phyloP scores from a whole-genome alignment of 169 alveolate species.

The Sarcocystis neurona region DNA sequence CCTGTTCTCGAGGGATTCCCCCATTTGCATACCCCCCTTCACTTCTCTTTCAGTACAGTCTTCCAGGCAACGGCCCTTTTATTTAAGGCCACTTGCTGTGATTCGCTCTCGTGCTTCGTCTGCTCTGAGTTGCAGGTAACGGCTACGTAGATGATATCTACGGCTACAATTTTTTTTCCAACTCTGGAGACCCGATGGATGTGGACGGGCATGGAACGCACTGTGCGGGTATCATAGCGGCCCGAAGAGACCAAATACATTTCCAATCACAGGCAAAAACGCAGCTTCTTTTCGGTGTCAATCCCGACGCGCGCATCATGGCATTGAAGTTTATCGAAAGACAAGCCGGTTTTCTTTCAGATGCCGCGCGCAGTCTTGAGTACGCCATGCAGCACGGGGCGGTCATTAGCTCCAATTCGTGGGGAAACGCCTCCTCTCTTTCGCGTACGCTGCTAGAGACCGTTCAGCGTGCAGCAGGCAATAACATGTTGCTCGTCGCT shows the following conservation, averaged over 20 bases:
- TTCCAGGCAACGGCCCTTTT: neutral
- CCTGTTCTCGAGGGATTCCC: neutral
- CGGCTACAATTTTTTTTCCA: conserved; percentile 71
- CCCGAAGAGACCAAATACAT: too few species aligned
- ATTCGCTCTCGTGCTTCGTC: neutral
- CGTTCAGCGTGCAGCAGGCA: conserved; percentile 70
- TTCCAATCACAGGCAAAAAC: conserved; percentile 69
- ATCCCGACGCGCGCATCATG: conserved; percentile 67
- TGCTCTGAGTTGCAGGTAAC: conserved; percentile 50
- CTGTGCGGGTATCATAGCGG: conserved; percentile 76
- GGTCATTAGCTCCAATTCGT: conserved; percentile 69
- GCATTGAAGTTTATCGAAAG: conserved; percentile 66
- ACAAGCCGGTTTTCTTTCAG: conserved; percentile 56
- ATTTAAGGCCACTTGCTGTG: neutral
- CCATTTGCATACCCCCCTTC: neutral
- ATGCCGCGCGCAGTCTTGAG: conserved; percentile 66
- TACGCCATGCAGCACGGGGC: conserved; percentile 75
- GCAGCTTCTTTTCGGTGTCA: conserved; percentile 65
- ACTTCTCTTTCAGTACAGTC: neutral
- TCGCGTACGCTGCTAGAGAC: conserved; percentile 67
- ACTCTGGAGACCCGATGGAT: conserved; percentile 70
- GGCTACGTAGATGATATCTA: conserved; percentile 75
- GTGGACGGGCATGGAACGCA: conserved; percentile 77
- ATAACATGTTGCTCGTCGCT: conserved; percentile 69
- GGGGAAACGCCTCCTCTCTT: conserved; percentile 73